Percentiles rank a stretch among this genome's conserved stretches.
Conservation (phyloP, 805 yeast genomes). For the Candida sithepensis region DNA sequence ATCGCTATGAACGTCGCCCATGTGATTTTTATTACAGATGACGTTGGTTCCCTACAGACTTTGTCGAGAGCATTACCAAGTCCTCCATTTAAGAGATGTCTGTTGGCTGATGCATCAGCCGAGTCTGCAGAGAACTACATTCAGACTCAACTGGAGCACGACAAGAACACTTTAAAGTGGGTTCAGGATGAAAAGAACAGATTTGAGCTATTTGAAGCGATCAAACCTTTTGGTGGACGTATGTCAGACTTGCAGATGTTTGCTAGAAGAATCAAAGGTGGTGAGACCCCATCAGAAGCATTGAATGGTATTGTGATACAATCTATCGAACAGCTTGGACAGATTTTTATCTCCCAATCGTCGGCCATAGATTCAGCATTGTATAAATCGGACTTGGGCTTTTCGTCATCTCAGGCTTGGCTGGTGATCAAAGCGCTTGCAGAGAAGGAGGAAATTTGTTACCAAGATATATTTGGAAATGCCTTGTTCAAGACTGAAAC, state of each 20-base stretch:
- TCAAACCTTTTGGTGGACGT: conserved; percentile 88
- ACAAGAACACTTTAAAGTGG: conserved; percentile 16
- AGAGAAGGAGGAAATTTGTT: conserved; percentile 40
- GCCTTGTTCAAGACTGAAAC: conserved; percentile 60
- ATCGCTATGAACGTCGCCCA: conserved; percentile 81
- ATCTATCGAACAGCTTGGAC: conserved; percentile 84
- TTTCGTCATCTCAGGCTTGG: conserved; percentile 88
- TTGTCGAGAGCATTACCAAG: conserved; percentile 76
- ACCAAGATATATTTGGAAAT: conserved; percentile 48
- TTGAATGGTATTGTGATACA: conserved; percentile 75
- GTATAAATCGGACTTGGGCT: conserved; percentile 30
- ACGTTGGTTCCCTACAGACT: conserved; percentile 68
- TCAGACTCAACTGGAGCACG: conserved; percentile 43
- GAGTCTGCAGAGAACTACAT: conserved; percentile 71
- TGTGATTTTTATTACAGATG: conserved; percentile 84
- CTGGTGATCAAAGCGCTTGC: conserved; percentile 65
- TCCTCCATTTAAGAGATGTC: conserved; percentile 73
- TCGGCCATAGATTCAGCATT: conserved; percentile 32
- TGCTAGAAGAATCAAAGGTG: conserved; percentile 81
- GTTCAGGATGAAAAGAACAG: conserved; percentile 14
- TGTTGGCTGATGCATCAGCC: conserved; percentile 77
- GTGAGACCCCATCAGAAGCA: conserved; percentile 79
- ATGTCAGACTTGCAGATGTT: conserved; percentile 91
- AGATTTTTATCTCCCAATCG: conserved; percentile 46
- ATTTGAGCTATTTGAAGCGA: conserved; percentile 46